A percentile compares a stretch with the other conserved stretches of the same genome.
Conservation (phyloP, 371 early-diverging fungal genomes). For the Sporodiniella umbellata region DNA sequence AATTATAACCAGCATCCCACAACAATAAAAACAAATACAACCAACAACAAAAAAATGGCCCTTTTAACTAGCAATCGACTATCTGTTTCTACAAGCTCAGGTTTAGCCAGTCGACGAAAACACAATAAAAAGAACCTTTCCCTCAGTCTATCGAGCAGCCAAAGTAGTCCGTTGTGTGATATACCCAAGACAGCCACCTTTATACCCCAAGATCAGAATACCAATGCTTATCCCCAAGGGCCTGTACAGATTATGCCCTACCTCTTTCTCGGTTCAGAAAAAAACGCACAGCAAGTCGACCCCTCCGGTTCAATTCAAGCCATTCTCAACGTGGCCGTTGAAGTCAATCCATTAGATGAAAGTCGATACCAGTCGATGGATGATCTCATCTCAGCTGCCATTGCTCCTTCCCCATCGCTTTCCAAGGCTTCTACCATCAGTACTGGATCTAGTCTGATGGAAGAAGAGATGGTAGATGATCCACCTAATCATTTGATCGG, state of each 20-base stretch:
- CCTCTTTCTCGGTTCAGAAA: slow-evolving; percentile 71
- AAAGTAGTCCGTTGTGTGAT: background rate
- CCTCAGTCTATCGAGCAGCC: slow-evolving; percentile 17
- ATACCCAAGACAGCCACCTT: slow-evolving; percentile 7
- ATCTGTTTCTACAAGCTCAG: slow-evolving; percentile 11
- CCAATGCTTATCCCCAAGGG: slow-evolving; percentile 40
- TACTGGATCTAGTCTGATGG: slow-evolving; percentile 18
- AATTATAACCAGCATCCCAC: no score
- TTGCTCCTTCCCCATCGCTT: slow-evolving; percentile 29
- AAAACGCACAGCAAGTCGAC: slow-evolving; percentile 48
- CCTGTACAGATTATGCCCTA: slow-evolving; percentile 62
- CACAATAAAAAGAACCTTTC: slow-evolving; percentile 36
- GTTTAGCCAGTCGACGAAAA: slow-evolving; percentile 15
- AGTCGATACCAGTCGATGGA: slow-evolving; percentile 23
- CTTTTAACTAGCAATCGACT: slow-evolving; percentile 1
- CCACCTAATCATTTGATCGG: background rate
- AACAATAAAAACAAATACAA: no score
- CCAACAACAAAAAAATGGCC: background rate
- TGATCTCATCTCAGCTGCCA: background rate
- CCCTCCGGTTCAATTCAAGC: slow-evolving; percentile 48
- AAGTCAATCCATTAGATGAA: slow-evolving; percentile 51
- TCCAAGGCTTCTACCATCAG: slow-evolving; percentile 33
- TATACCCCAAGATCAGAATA: slow-evolving; percentile 8
- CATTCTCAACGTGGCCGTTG: slow-evolving; percentile 81
- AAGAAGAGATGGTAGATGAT: background rate